Base-by-base conservation (phyloP, 345 rosid genomes). In the Pugionium dolabratum region DNA sequence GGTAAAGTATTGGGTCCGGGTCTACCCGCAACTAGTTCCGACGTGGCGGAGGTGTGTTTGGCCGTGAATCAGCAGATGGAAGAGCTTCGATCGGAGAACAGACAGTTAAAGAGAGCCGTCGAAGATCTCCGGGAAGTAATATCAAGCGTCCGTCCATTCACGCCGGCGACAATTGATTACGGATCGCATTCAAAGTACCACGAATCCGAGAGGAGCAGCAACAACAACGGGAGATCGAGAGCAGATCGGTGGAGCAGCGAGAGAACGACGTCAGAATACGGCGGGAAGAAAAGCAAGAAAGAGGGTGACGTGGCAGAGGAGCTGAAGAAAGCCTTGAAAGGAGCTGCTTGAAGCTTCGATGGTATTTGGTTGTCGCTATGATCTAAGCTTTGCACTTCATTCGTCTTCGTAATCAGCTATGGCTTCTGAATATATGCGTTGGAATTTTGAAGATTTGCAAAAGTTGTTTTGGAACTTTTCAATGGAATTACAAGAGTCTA, bases 101-200 rank as follows among this genome's bases (percentile, higher is more conserved):
- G 75, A 46, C 48, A 64, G 48, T 48, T 94, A 65, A 88, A 75
- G 79, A 82, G 69, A 64, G 86, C 96, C 9, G 82, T 90, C 7
- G 97, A 86, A 25, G 97, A 90, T 70, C 79, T 94, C 50, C 75
- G 91, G 71, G 78, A 53, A 28, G 94, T 85, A 32, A 44, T 93
- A 2, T 35, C 67, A 0, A 68, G 41, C n/a, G 77, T 57, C 2
- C 79, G 79, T 25, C 54, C 59, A n/a, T 63, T 30, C 18, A 29
- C 64, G 6, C 66, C 31, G 29, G 60, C 71, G 5, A 59, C 72
- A 1, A 77, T 45, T 1, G 87, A 82, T 46, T 71, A 51, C n/a
- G 79, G 65, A 27, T 62, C 79, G 1, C 55, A 72, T 5, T 81
- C 84, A 0, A 85, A 67, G 37, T 72, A 74, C 63, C 64, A 77